A percentile compares a stretch with the other conserved stretches of the same genome.
Conservation (phyloP, 306 rosid species). For the Benincasa hispida region DNA sequence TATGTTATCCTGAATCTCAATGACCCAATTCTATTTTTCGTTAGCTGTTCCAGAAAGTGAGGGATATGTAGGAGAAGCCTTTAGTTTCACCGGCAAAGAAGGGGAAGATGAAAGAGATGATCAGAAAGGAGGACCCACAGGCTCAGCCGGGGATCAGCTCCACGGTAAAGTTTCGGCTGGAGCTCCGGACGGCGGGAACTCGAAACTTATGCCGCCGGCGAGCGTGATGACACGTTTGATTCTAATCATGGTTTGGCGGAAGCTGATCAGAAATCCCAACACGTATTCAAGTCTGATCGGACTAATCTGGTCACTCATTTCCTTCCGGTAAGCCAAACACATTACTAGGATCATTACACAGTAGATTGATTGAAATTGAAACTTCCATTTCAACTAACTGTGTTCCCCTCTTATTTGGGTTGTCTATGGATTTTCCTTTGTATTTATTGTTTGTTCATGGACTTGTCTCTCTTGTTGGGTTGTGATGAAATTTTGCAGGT, state of each 20-base stretch:
- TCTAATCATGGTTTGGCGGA: constrained; percentile 95
- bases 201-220: constrained; percentile 93
- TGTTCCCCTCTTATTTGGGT: background rate
- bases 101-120: constrained; percentile 41
- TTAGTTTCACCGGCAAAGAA: constrained; percentile 34
- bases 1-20: background rate
- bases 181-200: constrained; percentile 12
- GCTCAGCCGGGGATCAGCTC: constrained; percentile 55
- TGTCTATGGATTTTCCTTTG: background rate
- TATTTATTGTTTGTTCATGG: constrained; percentile 2
- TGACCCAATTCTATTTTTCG: background rate
- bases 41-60: constrained; percentile 29
- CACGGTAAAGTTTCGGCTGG: constrained; percentile 38
- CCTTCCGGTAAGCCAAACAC: constrained; percentile 44
- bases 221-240: constrained; percentile 95
- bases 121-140: constrained; percentile 40
- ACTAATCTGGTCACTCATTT: constrained; percentile 71
- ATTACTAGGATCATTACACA: background rate
- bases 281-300: constrained; percentile 96
- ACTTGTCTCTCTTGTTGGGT: background rate
- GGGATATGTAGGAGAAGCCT: constrained; percentile 41
- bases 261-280: constrained; percentile 95
- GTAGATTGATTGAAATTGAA: background rate
- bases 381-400: background rate
- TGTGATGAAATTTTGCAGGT: constrained; percentile 30